phyloP scores from a whole-genome alignment of 2,329 filamentous ascomycete genomes.

The Proliferodiscus dingleyae region DNA sequence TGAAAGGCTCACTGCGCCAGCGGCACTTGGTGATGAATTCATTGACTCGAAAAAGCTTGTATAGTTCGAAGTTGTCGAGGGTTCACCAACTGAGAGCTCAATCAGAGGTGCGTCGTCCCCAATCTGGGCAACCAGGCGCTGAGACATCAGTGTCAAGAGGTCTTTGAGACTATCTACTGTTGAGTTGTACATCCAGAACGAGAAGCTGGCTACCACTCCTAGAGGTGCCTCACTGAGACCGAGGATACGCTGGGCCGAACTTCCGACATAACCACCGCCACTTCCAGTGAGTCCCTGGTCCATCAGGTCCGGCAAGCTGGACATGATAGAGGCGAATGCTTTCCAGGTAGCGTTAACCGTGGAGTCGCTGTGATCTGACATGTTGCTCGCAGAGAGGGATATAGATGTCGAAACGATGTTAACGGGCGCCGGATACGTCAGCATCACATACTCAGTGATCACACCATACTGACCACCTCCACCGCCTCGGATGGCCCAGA shows the following conservation, averaged over 20 bases:
- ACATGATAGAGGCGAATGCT: slow-evolving; percentile 1
- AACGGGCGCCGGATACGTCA: slow-evolving; percentile 1
- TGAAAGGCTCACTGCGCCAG: neutral
- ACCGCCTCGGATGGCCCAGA: slow-evolving; percentile 57
- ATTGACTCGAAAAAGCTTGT: neutral
- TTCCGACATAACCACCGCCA: neutral
- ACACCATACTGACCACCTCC: slow-evolving; percentile 53
- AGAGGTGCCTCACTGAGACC: neutral
- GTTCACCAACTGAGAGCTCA: neutral
- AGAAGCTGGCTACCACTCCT: neutral
- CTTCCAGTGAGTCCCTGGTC: slow-evolving; percentile 7
- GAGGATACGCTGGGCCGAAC: neutral
- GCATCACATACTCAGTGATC: slow-evolving; percentile 32
- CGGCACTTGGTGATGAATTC: neutral
- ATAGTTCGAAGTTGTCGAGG: neutral
- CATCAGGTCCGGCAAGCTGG: slow-evolving; percentile 6
- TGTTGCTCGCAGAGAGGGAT: neutral
- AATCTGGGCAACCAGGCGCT: no score
- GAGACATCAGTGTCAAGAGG: no score
- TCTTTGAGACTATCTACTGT: neutral
- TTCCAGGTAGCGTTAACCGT: slow-evolving; percentile 4
- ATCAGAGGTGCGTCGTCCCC: no score
- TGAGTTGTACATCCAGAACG: neutral
- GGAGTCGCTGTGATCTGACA: neutral
- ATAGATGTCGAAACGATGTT: slow-evolving; percentile 2